These are phyloP conservation scores for Zasmidium cellare DNA, from an alignment of 2,329 filamentous ascomycete genomes.

Conservation along the genomic window DNA sequence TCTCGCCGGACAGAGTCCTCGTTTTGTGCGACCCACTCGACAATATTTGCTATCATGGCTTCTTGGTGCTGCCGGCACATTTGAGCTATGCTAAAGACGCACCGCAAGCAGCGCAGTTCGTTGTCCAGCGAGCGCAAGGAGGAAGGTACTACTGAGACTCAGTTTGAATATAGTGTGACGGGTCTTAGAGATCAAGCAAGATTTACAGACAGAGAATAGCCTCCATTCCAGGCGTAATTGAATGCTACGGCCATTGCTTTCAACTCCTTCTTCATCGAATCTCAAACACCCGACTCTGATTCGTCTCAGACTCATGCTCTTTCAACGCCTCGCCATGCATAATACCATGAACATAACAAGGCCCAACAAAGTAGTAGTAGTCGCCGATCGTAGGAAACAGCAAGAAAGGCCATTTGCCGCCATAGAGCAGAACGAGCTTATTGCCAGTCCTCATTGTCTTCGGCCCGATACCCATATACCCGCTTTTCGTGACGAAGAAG, in stretches of 20 bases:
- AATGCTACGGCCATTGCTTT: background rate
- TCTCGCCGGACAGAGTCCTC: constrained; percentile 34
- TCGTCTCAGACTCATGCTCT: background rate
- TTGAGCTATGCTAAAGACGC: constrained; percentile 37
- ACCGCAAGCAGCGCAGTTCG: constrained; percentile 34
- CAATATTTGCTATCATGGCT: constrained; percentile 35
- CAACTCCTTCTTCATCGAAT: background rate
- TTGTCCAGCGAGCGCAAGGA: constrained; percentile 9
- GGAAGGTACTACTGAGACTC: background rate
- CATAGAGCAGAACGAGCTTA: background rate
- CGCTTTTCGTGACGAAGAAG: background rate
- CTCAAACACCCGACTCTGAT: background rate
- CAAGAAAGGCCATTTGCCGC: background rate
- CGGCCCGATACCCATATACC: constrained; percentile 1
- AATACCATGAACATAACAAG: constrained; percentile 2
- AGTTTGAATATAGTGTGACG: too few relatives aligned
- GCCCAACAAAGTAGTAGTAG: background rate
- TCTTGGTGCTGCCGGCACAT: constrained; percentile 35
- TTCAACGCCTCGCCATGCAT: constrained; percentile 2
- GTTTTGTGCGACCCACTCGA: constrained; percentile 38
- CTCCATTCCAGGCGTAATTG: too few relatives aligned
- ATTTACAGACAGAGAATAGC: too few relatives aligned
- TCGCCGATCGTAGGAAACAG: background rate
- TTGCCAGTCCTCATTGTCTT: background rate
- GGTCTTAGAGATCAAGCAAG: too few relatives aligned